These are phyloP conservation scores for Vitis rotundifolia DNA, from an alignment of 164 flowering plant genomes.

Conservation along the genomic window DNA sequence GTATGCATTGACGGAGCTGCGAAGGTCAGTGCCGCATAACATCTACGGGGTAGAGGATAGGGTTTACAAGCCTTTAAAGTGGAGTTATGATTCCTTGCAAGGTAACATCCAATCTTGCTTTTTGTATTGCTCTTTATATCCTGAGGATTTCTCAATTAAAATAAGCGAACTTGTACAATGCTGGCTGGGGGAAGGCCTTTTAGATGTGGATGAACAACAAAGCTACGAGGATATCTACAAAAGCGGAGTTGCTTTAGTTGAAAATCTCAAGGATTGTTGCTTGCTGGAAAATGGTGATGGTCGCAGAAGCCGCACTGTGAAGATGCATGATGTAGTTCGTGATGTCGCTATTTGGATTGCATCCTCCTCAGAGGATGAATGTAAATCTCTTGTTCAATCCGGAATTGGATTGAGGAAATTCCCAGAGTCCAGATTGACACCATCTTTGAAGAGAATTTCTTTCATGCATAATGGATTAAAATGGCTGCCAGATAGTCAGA, in stretches of 20 bases:
- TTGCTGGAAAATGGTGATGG: constrained; percentile 2
- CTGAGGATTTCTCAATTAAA: constrained; percentile 15
- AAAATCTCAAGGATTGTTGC: constrained; percentile 16
- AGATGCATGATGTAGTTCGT: constrained; percentile 17
- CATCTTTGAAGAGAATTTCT: constrained; percentile 10
- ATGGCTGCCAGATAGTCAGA: not conserved
- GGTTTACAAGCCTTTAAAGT: constrained; percentile 10
- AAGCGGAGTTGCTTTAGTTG: constrained; percentile 6
- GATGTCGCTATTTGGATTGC: constrained; percentile 20
- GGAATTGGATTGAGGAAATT: constrained; percentile 7
- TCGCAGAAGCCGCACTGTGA: not conserved
- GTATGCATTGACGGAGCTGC: constrained; percentile 10
- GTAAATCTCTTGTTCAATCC: constrained; percentile 10
- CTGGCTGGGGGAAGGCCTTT: constrained; percentile 21
- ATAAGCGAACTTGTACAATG: constrained; percentile 8
- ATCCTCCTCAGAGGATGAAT: constrained; percentile 3
- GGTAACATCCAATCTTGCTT: constrained; percentile 4
- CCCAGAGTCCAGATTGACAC: not conserved
- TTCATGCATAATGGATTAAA: constrained; percentile 11
- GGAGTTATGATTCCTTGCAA: constrained; percentile 20
- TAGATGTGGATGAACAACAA: constrained; percentile 7
- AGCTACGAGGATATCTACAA: constrained; percentile 4
- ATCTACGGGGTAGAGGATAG: not conserved
- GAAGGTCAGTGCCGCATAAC: not conserved
- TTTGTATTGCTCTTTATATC: constrained; percentile 17